These are phyloP conservation scores for Perkinsus olseni DNA, from an alignment of 169 alveolate genomes.

Conservation along the genomic window DNA sequence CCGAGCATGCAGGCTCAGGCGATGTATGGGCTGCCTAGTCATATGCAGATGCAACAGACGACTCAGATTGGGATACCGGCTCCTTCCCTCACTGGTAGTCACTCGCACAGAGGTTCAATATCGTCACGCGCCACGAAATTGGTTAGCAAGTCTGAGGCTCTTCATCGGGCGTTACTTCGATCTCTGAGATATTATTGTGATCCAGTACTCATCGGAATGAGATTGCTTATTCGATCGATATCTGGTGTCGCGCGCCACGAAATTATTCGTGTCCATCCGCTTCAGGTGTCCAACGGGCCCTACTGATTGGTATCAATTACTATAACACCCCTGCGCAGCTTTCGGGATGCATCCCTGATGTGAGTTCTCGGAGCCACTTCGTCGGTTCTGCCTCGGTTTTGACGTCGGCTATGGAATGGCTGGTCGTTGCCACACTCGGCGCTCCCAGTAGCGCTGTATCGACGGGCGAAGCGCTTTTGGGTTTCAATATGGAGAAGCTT, in stretches of 20 bases:
- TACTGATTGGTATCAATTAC: conserved; percentile 9
- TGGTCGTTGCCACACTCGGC: too few relatives aligned
- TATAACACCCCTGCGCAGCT: conserved; percentile 1
- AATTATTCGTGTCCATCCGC: too few relatives aligned
- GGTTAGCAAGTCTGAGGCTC: too few relatives aligned
- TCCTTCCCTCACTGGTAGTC: not conserved
- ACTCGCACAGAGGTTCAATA: not conserved
- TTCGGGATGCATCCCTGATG: conserved; percentile 8
- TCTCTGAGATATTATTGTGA: too few relatives aligned
- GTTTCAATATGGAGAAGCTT: not conserved
- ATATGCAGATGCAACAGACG: not conserved
- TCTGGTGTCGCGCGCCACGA: not conserved
- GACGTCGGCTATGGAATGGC: too few relatives aligned
- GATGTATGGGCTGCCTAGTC: not conserved
- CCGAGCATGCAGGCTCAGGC: not conserved
- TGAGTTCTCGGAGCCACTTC: not conserved
- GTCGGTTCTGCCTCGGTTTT: too few relatives aligned
- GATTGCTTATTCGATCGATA: too few relatives aligned
- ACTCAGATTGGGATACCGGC: not conserved
- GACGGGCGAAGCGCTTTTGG: too few relatives aligned
- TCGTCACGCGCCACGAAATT: not conserved
- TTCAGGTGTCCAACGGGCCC: not conserved
- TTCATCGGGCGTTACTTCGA: too few relatives aligned
- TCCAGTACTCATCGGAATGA: too few relatives aligned
- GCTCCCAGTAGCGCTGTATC: too few relatives aligned